These are phyloP conservation scores for Phytophthora lateralis DNA, from an alignment of 352 stramenopile genomes.

Conservation along the genomic window DNA sequence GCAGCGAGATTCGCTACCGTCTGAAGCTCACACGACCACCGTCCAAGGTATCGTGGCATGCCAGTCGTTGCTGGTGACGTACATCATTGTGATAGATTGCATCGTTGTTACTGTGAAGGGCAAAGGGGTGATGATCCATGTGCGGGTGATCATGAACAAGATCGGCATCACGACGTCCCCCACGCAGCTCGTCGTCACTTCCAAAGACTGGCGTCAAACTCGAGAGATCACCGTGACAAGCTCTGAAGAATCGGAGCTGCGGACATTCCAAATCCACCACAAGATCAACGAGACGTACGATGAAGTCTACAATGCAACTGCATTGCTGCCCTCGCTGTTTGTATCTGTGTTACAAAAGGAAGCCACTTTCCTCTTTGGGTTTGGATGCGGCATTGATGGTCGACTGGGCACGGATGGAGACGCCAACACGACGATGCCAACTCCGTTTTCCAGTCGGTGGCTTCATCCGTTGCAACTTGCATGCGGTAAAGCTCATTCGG, in stretches of 20 bases:
- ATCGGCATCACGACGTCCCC: constrained; percentile 54
- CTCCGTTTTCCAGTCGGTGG: constrained; percentile 65
- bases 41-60: constrained; percentile 39
- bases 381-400: constrained; percentile 63
- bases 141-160: constrained; percentile 71
- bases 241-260: constrained; percentile 54
- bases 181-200: constrained; percentile 55
- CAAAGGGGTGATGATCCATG: constrained; percentile 65
- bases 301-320: constrained; percentile 49
- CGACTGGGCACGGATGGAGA: constrained; percentile 58
- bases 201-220: constrained; percentile 55
- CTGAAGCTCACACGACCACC: constrained; percentile 58
- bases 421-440: constrained; percentile 50
- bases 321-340: constrained; percentile 64
- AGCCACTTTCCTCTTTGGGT: constrained; percentile 73
- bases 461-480: constrained; percentile 72
- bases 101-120: constrained; percentile 26
- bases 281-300: constrained; percentile 65
- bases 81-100: background rate
- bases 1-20: constrained; percentile 66
- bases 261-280: constrained; percentile 77
- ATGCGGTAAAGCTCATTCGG: constrained; percentile 69
- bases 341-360: constrained; percentile 76
- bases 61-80: background rate
- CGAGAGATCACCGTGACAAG: constrained; percentile 51